Evolutionary conservation across 2,329 filamentous ascomycete species (phyloP).

Genomic region (Sclerotinia sclerotiorum): DNA sequence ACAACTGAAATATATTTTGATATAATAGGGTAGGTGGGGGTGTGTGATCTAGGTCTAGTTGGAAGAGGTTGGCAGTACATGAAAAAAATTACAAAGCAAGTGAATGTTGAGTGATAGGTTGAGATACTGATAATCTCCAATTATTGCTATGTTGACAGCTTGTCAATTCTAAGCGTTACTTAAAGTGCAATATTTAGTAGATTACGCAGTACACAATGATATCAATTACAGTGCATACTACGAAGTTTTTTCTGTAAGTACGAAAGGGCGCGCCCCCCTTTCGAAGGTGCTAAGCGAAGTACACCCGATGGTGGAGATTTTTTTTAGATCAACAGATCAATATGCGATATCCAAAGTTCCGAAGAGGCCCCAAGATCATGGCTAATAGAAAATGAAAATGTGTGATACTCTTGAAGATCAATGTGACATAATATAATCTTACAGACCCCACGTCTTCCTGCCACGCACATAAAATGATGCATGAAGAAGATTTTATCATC

Average conservation of each 20-base stretch:
- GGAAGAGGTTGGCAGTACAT: not conserved
- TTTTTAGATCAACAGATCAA: not conserved
- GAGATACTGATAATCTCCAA: not conserved
- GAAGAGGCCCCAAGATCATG: not conserved
- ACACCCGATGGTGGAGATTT: not conserved
- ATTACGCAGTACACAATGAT: too few relatives aligned
- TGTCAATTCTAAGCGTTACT: not conserved
- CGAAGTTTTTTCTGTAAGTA: not conserved
- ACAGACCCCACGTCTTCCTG: constrained; percentile 4
- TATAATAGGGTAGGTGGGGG: not conserved
- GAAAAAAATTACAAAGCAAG: not conserved
- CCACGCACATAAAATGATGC: constrained; percentile 9
- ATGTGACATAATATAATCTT: not conserved
- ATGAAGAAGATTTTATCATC: constrained; percentile 7
- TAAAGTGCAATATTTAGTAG: too few relatives aligned
- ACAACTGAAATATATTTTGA: not conserved
- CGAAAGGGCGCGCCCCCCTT: not conserved
- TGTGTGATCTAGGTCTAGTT: too few relatives aligned
- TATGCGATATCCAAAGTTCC: not conserved
- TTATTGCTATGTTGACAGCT: not conserved
- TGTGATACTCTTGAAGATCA: not conserved
- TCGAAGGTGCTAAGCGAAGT: constrained; percentile 3
- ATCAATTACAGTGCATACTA: not conserved
- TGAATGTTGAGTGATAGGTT: not conserved
- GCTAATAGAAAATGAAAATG: not conserved